Evolutionary conservation across 768 basidiomycete genomes (phyloP).

Genomic region (Mycena galericulata): DNA sequence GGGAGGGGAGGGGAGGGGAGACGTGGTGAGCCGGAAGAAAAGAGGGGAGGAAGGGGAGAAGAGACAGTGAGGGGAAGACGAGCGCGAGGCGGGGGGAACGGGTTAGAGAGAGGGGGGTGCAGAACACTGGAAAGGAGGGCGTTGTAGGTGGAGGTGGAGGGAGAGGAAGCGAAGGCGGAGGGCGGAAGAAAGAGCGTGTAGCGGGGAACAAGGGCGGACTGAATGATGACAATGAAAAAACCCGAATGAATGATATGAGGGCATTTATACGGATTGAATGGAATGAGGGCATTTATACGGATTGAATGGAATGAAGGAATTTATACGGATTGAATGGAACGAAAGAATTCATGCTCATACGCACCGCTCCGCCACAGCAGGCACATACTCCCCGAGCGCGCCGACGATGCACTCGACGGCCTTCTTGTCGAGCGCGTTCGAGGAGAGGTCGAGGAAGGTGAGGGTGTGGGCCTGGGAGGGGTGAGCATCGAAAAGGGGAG

Average conservation of each 20-base stretch:
- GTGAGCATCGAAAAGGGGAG: too few relatives aligned
- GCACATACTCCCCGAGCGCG: conserved; percentile 59
- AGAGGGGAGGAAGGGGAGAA: neutral
- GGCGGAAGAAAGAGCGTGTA: neutral
- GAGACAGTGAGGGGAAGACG: neutral
- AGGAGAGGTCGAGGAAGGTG: conserved; percentile 91
- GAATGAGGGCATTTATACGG: too few relatives aligned
- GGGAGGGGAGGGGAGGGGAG: too few relatives aligned
- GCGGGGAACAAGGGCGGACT: neutral
- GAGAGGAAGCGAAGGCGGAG: neutral
- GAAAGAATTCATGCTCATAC: too few relatives aligned
- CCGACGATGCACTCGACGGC: conserved; percentile 84
- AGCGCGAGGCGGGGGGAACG: too few relatives aligned
- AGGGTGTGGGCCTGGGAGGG: conserved; percentile 72
- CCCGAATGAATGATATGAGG: too few relatives aligned
- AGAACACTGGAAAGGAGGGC: too few relatives aligned
- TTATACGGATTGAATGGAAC: too few relatives aligned
- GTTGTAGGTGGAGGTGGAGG: neutral
- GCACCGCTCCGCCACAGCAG: neutral
- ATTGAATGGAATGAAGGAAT: too few relatives aligned
- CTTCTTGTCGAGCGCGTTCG: conserved; percentile 87
- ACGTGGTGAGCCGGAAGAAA: neutral
- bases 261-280: too few relatives aligned
- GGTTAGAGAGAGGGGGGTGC: too few relatives aligned
- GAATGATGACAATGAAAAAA: too few relatives aligned